Percentiles rank a stretch among this genome's conserved stretches.
Evolutionary conservation across 768 basidiomycete genomes (phyloP).

Genomic region (Lactarius sp.): DNA sequence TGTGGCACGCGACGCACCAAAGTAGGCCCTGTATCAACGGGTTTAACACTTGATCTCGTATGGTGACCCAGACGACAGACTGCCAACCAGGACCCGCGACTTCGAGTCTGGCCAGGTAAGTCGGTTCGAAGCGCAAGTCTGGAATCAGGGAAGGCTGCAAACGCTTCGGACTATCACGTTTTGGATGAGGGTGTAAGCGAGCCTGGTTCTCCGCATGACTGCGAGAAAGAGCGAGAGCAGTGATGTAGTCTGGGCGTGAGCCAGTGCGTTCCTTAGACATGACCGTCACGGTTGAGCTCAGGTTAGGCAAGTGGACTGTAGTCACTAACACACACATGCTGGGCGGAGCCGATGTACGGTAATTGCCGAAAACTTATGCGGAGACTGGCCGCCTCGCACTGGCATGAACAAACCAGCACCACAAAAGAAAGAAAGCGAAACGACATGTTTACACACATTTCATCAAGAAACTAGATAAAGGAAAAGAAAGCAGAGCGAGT

Average conservation of each 20-base stretch:
- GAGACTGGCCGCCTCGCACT: no score
- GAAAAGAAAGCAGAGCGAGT: background rate
- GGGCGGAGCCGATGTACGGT: background rate
- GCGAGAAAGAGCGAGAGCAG: slow-evolving; percentile 18
- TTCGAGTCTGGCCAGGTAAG: slow-evolving; percentile 58
- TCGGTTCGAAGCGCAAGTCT: slow-evolving; percentile 72
- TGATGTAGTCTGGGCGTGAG: slow-evolving; percentile 23
- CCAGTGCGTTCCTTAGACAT: slow-evolving; percentile 18
- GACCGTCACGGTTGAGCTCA: background rate
- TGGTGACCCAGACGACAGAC: slow-evolving; percentile 55
- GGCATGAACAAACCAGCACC: no score
- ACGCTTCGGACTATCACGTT: background rate
- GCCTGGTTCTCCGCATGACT: background rate
- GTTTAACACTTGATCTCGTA: slow-evolving; percentile 62
- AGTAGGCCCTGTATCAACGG: slow-evolving; percentile 63
- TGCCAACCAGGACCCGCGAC: slow-evolving; percentile 53
- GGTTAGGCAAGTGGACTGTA: background rate
- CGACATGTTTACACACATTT: background rate
- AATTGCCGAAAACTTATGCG: background rate
- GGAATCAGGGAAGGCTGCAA: slow-evolving; percentile 43
- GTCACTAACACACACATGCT: no score
- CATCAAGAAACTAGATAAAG: slow-evolving; percentile 2
- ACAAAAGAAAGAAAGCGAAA: no score
- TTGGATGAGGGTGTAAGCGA: background rate
- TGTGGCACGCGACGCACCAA: slow-evolving; percentile 43